Evolutionary conservation across 495 filamentous ascomycete genomes (phyloP), one percentile per base, ranked within the genome.

Genomic region (Penicillium goetzii): DNA sequence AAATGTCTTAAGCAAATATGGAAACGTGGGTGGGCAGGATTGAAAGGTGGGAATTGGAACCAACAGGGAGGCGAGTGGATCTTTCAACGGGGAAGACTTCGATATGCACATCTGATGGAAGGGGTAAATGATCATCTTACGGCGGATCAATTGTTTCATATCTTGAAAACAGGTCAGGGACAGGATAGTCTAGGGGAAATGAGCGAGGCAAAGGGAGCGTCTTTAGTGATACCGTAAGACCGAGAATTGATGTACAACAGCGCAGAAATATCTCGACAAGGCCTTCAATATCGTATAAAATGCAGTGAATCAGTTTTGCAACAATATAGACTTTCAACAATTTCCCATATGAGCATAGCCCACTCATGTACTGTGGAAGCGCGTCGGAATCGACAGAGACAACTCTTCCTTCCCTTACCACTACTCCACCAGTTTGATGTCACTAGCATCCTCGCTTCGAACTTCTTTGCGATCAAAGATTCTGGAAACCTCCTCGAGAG

Each of bases 401-500:
- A 30, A 25, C 26, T 17, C 50, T 23, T 53, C 12, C 19, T 36
- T 55, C 17, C 5, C 30, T 4, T 32, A 8, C 52, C n/a, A n/a
- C 19, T 55, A 33, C 11, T 8, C 19, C 17, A 36, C 52, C 15
- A 11, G 23, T 14, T 55, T 55, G 12, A 32, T 55, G 30, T 57
- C 55, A 25, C 58, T 60, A 17, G 47, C n/a, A 26, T 60, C 58
- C 36, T 38, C 34, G 23, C 33, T 26, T 47, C 32, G 23, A 26
- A 54, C 8, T 6, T 60, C 45, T 34, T 60, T 47, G 55, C 41
- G 60, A 49, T 88, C 85, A 68, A 89, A 87, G 69, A 88, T 80
- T 76, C 80, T 80, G 60, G 81, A 81, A 7, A 89, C 81, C 73
- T 88, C 85, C 74, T 90, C 88, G 50, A 89, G 82, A 23, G 86